Base-by-base conservation (phyloP, 129 eudicot species). In the Arctium minus region DNA sequence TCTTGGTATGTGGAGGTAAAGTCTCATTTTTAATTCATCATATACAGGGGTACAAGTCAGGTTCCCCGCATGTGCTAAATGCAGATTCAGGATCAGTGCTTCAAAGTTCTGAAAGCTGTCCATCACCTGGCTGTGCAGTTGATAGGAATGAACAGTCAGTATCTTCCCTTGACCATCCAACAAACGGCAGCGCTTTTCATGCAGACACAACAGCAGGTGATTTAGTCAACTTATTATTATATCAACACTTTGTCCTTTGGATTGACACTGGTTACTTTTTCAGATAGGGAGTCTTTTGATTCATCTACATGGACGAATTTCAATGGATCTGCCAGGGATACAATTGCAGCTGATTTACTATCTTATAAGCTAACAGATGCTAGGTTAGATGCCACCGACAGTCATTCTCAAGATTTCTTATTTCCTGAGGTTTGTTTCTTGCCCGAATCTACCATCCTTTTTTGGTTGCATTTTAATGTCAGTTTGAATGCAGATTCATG, bases 41-140 rank as follows among this genome's bases (percentile, higher is more conserved):
- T 37, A 70, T 33, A 64, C 82, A 85, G 88, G 85, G 82, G 7
- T 48, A 29, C 75, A 80, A 38, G 68, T 75, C 50, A 13, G 70
- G 74, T 13, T 37, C 37, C 60, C 15, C 75, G 6, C 65, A 8
- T 50, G 73, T 40, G 33, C 18, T 12, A 53, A 70, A 39, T 35
- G 8, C 33, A 69, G 79, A 81, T 80, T 72, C 85, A 38, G 81
- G 38, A 56, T 73, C 72, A 69, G 82, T 44, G 44, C 77, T 82
- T 69, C 72, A 10, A 76, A 80, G 74, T 70, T 69, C 33, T 80
- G 53, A 76, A 79, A 78, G 75, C 80, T 64, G 65, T n/a, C 17
- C 44, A 67, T 39, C 79, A 8, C 73, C 65, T 22, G 76, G 12
- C 50, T 44, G 12, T 9, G 8, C 0, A 76, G 44, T 48, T 70